These are phyloP conservation scores for Dothistroma pini DNA, from an alignment of 2,329 filamentous ascomycete genomes.

Conservation along the genomic window DNA sequence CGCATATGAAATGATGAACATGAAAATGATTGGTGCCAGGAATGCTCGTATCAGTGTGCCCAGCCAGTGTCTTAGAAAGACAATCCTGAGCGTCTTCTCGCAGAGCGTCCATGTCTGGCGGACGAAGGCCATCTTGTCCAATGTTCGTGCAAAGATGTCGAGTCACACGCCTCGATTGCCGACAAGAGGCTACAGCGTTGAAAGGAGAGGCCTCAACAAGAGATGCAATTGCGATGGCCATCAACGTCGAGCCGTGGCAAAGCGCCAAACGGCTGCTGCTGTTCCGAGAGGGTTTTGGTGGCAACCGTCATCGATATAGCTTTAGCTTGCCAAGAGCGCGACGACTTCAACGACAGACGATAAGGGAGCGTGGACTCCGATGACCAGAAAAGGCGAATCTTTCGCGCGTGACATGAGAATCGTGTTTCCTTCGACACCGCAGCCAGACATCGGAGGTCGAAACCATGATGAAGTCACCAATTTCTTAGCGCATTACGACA, in stretches of 20 bases:
- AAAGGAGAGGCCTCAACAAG: too few relatives aligned
- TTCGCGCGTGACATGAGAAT: not conserved
- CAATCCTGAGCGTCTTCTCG: conserved; percentile 55
- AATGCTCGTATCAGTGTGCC: conserved; percentile 55
- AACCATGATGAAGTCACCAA: not conserved
- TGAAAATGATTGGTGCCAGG: conserved; percentile 51
- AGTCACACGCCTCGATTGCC: not conserved
- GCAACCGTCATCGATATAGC: not conserved
- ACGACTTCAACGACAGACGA: not conserved
- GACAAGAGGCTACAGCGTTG: not conserved
- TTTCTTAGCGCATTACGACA: not conserved
- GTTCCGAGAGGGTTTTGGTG: not conserved
- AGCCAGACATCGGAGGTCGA: not conserved
- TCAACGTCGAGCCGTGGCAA: not conserved
- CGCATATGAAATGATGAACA: conserved; percentile 53
- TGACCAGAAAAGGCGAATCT: not conserved
- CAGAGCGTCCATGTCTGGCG: conserved; percentile 55
- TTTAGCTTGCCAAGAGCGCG: not conserved
- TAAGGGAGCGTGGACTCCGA: too few relatives aligned
- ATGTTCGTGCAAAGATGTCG: not conserved
- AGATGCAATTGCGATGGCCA: not conserved
- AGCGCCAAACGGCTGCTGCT: not conserved
- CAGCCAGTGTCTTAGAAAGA: conserved; percentile 52
- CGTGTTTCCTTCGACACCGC: not conserved
- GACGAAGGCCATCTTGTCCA: conserved; percentile 27